Percentiles rank a stretch among this genome's conserved stretches.
phyloP scores from a whole-genome alignment of 345 rosid genomes.

The Acer saccharum region DNA sequence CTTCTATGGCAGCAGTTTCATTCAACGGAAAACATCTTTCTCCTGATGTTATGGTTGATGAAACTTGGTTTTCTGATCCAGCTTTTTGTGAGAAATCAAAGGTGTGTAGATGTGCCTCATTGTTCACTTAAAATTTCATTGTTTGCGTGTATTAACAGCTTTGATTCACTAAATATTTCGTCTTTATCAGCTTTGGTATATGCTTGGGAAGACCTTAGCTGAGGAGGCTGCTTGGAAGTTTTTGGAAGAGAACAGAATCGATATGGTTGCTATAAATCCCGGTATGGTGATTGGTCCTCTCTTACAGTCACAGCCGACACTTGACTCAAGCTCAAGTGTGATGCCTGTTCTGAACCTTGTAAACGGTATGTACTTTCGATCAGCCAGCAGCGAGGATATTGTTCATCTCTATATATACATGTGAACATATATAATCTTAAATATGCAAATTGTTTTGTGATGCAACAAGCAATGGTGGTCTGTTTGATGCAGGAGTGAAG shows the following conservation, averaged over 20 bases:
- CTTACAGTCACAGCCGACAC: conserved; percentile 31
- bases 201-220: conserved; percentile 43
- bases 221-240: conserved; percentile 54
- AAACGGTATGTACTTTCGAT: too few relatives aligned
- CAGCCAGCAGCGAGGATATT: too few relatives aligned
- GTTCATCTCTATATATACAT: too few relatives aligned
- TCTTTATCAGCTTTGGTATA: conserved; percentile 38
- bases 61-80: conserved; percentile 29
- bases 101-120: conserved; percentile 10
- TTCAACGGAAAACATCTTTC: conserved; percentile 24
- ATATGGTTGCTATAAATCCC: conserved; percentile 43
- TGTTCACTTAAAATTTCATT: background rate
- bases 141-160: too few relatives aligned
- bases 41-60: conserved; percentile 25
- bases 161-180: too few relatives aligned
- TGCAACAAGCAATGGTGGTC: background rate
- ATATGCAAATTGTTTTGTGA: too few relatives aligned
- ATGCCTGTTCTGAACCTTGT: too few relatives aligned
- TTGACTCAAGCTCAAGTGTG: too few relatives aligned
- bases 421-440: too few relatives aligned
- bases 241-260: conserved; percentile 40
- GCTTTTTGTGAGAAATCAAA: conserved; percentile 18
- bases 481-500: background rate
- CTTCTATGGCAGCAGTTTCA: conserved; percentile 41
- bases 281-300: conserved; percentile 44